Percentiles rank a stretch among this genome's conserved stretches.
Evolutionary conservation across 2,329 filamentous ascomycete genomes (phyloP).

Genomic region (Sordariomycetes sp.): DNA sequence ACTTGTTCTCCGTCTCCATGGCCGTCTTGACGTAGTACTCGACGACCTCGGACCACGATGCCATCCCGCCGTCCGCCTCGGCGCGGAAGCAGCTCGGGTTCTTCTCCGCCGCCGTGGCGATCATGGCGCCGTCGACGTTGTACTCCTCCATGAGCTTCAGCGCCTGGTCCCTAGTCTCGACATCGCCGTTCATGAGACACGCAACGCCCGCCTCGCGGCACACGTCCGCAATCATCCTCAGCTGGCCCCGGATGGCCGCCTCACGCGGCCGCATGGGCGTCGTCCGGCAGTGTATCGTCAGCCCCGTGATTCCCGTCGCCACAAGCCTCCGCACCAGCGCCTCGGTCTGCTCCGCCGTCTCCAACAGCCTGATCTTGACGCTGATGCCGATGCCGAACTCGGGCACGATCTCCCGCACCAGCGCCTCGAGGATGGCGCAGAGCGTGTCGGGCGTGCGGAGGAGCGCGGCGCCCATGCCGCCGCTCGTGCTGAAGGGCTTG

Average conservation of each 20-base stretch:
- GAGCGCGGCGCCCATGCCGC: slow-evolving; percentile 91
- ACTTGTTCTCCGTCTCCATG: slow-evolving; percentile 72
- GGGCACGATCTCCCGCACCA: slow-evolving; percentile 66
- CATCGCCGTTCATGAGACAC: slow-evolving; percentile 92
- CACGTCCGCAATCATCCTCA: slow-evolving; percentile 69
- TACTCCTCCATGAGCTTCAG: slow-evolving; percentile 60
- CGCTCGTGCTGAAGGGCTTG: slow-evolving; percentile 86
- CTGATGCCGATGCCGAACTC: slow-evolving; percentile 84
- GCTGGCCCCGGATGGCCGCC: slow-evolving; percentile 70
- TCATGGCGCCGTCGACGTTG: slow-evolving; percentile 92
- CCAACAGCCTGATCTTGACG: slow-evolving; percentile 87
- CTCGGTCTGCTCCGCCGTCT: slow-evolving; percentile 63
- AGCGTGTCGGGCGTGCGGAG: slow-evolving; percentile 75
- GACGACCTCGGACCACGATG: slow-evolving; percentile 66
- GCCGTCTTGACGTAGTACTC: slow-evolving; percentile 59
- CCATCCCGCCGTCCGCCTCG: slow-evolving; percentile 53
- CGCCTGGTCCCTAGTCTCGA: slow-evolving; percentile 61
- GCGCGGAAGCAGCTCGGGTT: slow-evolving; percentile 80
- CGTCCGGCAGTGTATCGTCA: slow-evolving; percentile 92
- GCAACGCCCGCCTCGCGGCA: slow-evolving; percentile 80
- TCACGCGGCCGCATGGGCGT: slow-evolving; percentile 91
- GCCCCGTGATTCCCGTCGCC: slow-evolving; percentile 76
- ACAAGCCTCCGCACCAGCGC: slow-evolving; percentile 65
- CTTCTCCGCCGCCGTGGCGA: slow-evolving; percentile 80
- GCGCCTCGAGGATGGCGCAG: slow-evolving; percentile 66